Evolutionary conservation across 768 basidiomycete genomes (phyloP).

Genomic region (Termitomyces sp.): DNA sequence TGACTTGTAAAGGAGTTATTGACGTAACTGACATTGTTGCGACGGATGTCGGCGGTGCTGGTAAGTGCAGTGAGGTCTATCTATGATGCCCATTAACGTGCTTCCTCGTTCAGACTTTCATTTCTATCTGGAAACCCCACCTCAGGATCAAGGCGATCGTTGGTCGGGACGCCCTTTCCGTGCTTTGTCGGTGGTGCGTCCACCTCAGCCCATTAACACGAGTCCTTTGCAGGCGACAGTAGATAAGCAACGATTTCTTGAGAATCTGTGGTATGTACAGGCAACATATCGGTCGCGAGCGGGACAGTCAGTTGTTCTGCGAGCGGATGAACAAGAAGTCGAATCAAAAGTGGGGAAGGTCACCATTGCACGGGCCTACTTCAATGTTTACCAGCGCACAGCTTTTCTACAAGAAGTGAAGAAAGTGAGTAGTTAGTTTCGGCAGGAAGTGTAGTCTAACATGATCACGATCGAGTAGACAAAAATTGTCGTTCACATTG

Average conservation of each 20-base stretch:
- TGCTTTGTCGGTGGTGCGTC: slow-evolving; percentile 69
- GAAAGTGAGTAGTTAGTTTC: slow-evolving; percentile 49
- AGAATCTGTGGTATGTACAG: slow-evolving; percentile 87
- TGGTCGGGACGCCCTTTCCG: slow-evolving; percentile 90
- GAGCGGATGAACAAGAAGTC: slow-evolving; percentile 71
- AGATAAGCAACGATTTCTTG: slow-evolving; percentile 80
- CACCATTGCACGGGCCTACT: slow-evolving; percentile 77
- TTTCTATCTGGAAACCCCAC: slow-evolving; percentile 78
- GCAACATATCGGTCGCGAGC: slow-evolving; percentile 69
- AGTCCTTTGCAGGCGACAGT: slow-evolving; percentile 58
- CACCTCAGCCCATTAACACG: slow-evolving; percentile 59
- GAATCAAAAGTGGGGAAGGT: slow-evolving; percentile 56
- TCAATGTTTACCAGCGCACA: slow-evolving; percentile 81
- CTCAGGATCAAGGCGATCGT: slow-evolving; percentile 74
- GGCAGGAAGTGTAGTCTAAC: not conserved
- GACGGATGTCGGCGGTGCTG: slow-evolving; percentile 80
- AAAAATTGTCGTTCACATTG: slow-evolving; percentile 85
- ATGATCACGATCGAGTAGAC: slow-evolving; percentile 42
- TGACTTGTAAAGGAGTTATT: slow-evolving; percentile 80
- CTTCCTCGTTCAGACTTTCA: slow-evolving; percentile 62
- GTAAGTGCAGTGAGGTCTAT: slow-evolving; percentile 35
- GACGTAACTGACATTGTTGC: slow-evolving; percentile 82
- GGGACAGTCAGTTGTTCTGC: slow-evolving; percentile 69
- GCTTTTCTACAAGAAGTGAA: slow-evolving; percentile 72
- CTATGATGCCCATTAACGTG: not conserved